Percentiles rank a stretch among this genome's conserved stretches.
These are phyloP conservation scores for Prototheca cutis DNA, from an alignment of 163 green algal species.

Conservation along the genomic window DNA sequence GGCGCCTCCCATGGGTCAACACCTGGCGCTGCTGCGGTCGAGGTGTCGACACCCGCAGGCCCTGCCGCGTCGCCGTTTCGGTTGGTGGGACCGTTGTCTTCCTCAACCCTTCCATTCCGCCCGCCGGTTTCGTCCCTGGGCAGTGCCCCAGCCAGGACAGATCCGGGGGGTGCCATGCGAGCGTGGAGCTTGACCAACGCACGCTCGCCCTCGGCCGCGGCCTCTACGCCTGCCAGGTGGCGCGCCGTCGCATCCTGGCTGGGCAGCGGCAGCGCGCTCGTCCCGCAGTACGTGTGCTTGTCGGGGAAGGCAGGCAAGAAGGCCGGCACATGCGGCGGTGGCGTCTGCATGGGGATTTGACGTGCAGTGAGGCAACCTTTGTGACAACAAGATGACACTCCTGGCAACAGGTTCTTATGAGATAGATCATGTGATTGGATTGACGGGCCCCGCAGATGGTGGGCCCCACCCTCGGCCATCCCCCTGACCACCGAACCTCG, in stretches of 20 bases:
- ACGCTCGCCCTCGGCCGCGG: conserved; percentile 18
- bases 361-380: neutral
- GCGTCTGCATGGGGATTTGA: conserved; percentile 22
- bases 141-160: conserved; percentile 16
- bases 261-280: conserved; percentile 13
- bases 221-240: conserved; percentile 9
- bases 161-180: conserved; percentile 13
- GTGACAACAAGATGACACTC: neutral
- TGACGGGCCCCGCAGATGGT: too few species aligned
- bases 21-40: too few species aligned
- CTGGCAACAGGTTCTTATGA: neutral
- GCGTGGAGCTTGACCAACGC: conserved; percentile 33
- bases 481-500: too few species aligned
- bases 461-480: too few species aligned
- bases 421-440: too few species aligned
- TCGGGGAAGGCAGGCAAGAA: conserved; percentile 78
- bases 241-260: conserved; percentile 24
- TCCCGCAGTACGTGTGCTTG: conserved; percentile 53
- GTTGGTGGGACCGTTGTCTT: too few species aligned
- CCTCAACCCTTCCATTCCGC: too few species aligned
- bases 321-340: conserved; percentile 51
- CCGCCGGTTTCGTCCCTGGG: too few species aligned
- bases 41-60: too few species aligned
- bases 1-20: too few species aligned
- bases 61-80: too few species aligned